Base-by-base conservation (phyloP, 805 yeast species). In the Candida namnaoensis region DNA sequence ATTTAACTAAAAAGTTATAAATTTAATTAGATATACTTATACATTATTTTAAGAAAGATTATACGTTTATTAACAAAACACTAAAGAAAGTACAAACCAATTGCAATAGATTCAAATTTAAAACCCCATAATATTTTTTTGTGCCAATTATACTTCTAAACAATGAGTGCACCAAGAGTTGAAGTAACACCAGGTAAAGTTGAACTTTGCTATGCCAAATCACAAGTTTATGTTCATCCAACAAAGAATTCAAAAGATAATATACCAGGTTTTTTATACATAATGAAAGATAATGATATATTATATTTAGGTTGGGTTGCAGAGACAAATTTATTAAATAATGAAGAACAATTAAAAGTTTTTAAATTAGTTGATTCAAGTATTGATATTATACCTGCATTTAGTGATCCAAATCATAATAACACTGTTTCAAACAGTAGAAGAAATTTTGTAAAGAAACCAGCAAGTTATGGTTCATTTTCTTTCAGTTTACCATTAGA, bases 151-250 rank as follows among this genome's bases (percentile, higher is more conserved):
- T 19, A 19, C 19, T 19, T 19, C 19, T 3, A 26, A 8, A 26
- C 7, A 26, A 30, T 30, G 33, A 9, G 11, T 11, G n/a, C 13
- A 12, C 33, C 13, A 11, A 30, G n/a, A 12, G 33, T 30, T 13
- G 11, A 30, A 6, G 13, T 39, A 32, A 47, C 47, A 5, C 15
- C 36, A 5, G 61, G 60, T 2, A 44, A 48, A 27, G 52, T 54
- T 7, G 47, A 55, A 37, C 48, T 69, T 11, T 23, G 65, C 3
- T 66, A 66, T 42, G 64, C 68, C 36, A 83, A 82, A 54, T 73
- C 88, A 3, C 80, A 83, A 56, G 93, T 84, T 7, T 88, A 78
- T 58, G 72, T 90, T 4, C 99, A 93, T 60, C 95, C 95, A 4
- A 76, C 93, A 0, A 67, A 74, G 11, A 71, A 80, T 19, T 73